Percentiles rank a stretch among this genome's conserved stretches.
phyloP scores from a whole-genome alignment of 495 filamentous ascomycete genomes.

The Symbiotaphrina buchneri region DNA sequence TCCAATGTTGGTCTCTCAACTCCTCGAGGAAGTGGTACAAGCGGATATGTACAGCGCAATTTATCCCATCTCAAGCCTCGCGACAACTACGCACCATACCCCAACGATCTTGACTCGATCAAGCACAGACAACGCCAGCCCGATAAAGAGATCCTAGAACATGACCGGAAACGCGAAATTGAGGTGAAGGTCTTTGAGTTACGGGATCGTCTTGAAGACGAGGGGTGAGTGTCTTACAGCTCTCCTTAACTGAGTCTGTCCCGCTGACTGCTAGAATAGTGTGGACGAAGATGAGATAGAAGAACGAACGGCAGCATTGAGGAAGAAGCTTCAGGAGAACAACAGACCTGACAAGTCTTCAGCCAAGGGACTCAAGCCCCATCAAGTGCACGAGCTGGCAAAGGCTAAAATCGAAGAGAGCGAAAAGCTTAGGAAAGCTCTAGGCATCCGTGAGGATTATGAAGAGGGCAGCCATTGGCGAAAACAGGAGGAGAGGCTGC shows the following conservation, averaged over 20 bases:
- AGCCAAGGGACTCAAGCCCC: slow-evolving; percentile 46
- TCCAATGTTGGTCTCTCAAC: slow-evolving; percentile 95
- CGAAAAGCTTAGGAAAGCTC: slow-evolving; percentile 65
- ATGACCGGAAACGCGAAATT: slow-evolving; percentile 70
- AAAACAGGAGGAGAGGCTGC: slow-evolving; percentile 46
- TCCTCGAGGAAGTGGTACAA: slow-evolving; percentile 84
- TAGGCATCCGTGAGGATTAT: slow-evolving; percentile 75
- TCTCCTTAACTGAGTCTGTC: background rate
- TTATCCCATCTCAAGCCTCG: slow-evolving; percentile 68
- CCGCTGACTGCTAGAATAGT: slow-evolving; percentile 13
- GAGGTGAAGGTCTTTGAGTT: slow-evolving; percentile 87
- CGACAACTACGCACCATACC: slow-evolving; percentile 29
- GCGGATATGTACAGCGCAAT: slow-evolving; percentile 93
- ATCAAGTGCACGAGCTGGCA: slow-evolving; percentile 92
- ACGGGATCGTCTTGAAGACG: slow-evolving; percentile 73
- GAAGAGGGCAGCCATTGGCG: slow-evolving; percentile 65
- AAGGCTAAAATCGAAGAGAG: slow-evolving; percentile 93
- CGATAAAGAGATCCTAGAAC: slow-evolving; percentile 78
- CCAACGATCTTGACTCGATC: slow-evolving; percentile 28
- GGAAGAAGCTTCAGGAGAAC: slow-evolving; percentile 31
- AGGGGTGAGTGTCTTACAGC: slow-evolving; percentile 29
- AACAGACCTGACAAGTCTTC: slow-evolving; percentile 11
- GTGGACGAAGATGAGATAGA: slow-evolving; percentile 69
- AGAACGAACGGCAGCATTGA: slow-evolving; percentile 32
- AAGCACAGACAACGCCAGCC: slow-evolving; percentile 62